Conservation (phyloP, 805 yeast species). For the Candida maltosa region DNA sequence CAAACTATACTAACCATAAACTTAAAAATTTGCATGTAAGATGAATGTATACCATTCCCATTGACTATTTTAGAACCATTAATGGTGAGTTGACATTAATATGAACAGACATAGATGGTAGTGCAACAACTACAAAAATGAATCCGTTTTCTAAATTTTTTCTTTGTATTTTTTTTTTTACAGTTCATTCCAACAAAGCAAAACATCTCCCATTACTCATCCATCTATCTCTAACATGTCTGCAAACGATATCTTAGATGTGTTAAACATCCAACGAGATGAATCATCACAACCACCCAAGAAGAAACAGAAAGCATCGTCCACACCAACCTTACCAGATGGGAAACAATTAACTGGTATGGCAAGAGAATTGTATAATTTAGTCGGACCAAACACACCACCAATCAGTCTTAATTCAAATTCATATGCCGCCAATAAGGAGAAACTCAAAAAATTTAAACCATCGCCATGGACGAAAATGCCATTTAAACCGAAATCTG, state of each 20-base stretch:
- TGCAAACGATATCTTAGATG: slow-evolving; percentile 67
- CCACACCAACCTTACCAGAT: slow-evolving; percentile 11
- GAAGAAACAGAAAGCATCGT: slow-evolving; percentile 34
- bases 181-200: too few relatives aligned
- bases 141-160: not conserved
- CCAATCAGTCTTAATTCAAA: slow-evolving; percentile 46
- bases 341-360: slow-evolving; percentile 55
- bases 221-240: slow-evolving; percentile 16
- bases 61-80: too few relatives aligned
- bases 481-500: slow-evolving; percentile 53
- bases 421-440: slow-evolving; percentile 53
- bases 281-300: slow-evolving; percentile 36
- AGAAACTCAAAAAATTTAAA: slow-evolving; percentile 53
- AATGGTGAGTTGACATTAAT: too few relatives aligned
- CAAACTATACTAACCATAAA: too few relatives aligned
- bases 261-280: slow-evolving; percentile 61
- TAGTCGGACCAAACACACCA: slow-evolving; percentile 90
- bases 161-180: too few relatives aligned
- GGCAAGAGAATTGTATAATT: slow-evolving; percentile 83
- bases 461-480: slow-evolving; percentile 82
- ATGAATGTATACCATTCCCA: too few relatives aligned
- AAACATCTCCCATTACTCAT: not conserved
- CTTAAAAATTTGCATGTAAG: too few relatives aligned
- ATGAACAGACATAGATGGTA: not conserved
- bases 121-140: not conserved